Evolutionary conservation across 345 rosid genomes (phyloP).

Genomic region (Hypericum perforatum): DNA sequence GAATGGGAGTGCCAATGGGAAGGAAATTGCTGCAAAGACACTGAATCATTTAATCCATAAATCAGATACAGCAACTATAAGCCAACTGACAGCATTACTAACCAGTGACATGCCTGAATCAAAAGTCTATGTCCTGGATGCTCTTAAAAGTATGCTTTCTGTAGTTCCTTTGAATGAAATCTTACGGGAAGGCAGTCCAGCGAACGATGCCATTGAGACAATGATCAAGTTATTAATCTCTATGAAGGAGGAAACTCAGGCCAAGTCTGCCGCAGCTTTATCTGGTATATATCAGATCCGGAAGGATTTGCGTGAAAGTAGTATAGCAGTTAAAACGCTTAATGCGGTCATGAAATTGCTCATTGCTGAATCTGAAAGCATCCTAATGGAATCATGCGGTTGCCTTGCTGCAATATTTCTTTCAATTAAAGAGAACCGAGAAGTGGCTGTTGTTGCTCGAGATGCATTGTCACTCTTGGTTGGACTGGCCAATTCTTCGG

Average conservation of each 20-base stretch:
- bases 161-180: conserved; percentile 70
- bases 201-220: conserved; percentile 97
- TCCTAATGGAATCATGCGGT: conserved; percentile 59
- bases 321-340: conserved; percentile 70
- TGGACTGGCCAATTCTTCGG: conserved; percentile 58
- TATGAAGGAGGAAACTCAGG: conserved; percentile 87
- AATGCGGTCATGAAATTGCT: conserved; percentile 65
- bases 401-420: conserved; percentile 89
- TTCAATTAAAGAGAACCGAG: conserved; percentile 82
- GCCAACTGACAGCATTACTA: conserved; percentile 90
- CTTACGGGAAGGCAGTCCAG: conserved; percentile 91
- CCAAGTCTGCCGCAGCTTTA: conserved; percentile 87
- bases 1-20: conserved; percentile 93
- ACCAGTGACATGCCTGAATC: conserved; percentile 98
- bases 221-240: conserved; percentile 84
- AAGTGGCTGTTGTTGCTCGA: conserved; percentile 78
- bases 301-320: conserved; percentile 91
- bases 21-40: conserved; percentile 97
- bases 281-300: conserved; percentile 76
- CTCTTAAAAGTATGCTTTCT: conserved; percentile 89
- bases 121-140: conserved; percentile 86
- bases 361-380: conserved; percentile 64
- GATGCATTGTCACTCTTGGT: conserved; percentile 69
- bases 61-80: conserved; percentile 93
- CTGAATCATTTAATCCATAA: conserved; percentile 91